Evolutionary conservation across 371 early-diverging fungal species (phyloP).

Genomic region (Mortierella sp.): DNA sequence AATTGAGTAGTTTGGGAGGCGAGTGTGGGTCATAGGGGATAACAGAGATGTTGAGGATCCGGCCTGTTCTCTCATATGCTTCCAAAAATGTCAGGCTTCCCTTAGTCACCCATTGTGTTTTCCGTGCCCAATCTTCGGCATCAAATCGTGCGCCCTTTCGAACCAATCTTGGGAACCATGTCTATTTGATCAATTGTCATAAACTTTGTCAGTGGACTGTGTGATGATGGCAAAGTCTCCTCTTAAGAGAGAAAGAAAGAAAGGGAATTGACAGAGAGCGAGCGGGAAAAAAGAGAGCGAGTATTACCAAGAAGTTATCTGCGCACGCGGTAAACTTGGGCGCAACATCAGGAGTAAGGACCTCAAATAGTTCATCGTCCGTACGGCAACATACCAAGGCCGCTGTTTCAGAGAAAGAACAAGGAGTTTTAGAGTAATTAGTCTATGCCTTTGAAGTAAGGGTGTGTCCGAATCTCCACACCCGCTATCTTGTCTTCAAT

Average conservation of each 20-base stretch:
- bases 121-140: slow-evolving; percentile 75
- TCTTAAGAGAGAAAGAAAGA: slow-evolving; percentile 31
- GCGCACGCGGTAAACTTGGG: slow-evolving; percentile 70
- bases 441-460: not conserved
- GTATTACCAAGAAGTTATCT: slow-evolving; percentile 57
- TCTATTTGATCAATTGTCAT: slow-evolving; percentile 11
- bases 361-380: slow-evolving; percentile 78
- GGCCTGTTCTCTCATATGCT: slow-evolving; percentile 88
- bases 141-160: slow-evolving; percentile 70
- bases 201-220: not conserved
- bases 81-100: slow-evolving; percentile 91
- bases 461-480: not conserved
- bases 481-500: not conserved
- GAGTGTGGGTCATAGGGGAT: slow-evolving; percentile 80
- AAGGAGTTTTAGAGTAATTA: not conserved
- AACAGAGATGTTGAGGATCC: slow-evolving; percentile 90
- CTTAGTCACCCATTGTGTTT: slow-evolving; percentile 77
- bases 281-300: not conserved
- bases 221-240: not conserved
- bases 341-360: slow-evolving; percentile 71
- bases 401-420: slow-evolving; percentile 59
- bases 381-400: slow-evolving; percentile 83
- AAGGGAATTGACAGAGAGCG: slow-evolving; percentile 1
- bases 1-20: slow-evolving; percentile 86
- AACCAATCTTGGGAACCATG: slow-evolving; percentile 36